phyloP scores from a whole-genome alignment of 441 rosid genomes.

The Manihot esculenta region DNA sequence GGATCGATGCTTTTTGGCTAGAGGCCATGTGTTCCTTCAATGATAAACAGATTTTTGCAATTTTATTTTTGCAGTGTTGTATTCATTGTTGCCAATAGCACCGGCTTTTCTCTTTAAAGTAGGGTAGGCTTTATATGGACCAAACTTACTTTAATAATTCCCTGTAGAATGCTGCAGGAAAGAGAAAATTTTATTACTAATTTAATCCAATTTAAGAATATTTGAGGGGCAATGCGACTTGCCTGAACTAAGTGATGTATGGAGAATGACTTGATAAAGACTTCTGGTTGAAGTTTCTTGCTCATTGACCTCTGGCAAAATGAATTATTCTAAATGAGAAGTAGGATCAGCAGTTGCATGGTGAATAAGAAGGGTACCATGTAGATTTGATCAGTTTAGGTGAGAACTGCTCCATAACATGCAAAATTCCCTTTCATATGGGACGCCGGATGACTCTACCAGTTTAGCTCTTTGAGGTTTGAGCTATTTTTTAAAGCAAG shows the following conservation, averaged over 20 bases:
- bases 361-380: no score
- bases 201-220: background rate
- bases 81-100: conserved; percentile 30
- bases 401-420: no score
- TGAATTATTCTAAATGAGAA: no score
- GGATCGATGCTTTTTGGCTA: background rate
- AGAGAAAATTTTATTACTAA: background rate
- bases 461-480: no score
- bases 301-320: no score
- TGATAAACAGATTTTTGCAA: conserved; percentile 27
- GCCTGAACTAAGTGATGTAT: background rate
- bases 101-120: conserved; percentile 19
- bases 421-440: no score
- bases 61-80: conserved; percentile 24
- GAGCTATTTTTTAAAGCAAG: no score
- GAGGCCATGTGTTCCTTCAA: background rate
- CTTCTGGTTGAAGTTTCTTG: no score
- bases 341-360: no score
- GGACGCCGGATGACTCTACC: no score
- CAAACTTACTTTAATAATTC: no score
- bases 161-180: background rate
- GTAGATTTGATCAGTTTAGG: no score
- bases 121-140: conserved; percentile 22
- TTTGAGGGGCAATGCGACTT: background rate
- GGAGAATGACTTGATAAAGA: background rate